Percentiles rank a stretch among this genome's conserved stretches.
Evolutionary conservation across 768 basidiomycete genomes (phyloP).

Genomic region (Mycena vitilis): DNA sequence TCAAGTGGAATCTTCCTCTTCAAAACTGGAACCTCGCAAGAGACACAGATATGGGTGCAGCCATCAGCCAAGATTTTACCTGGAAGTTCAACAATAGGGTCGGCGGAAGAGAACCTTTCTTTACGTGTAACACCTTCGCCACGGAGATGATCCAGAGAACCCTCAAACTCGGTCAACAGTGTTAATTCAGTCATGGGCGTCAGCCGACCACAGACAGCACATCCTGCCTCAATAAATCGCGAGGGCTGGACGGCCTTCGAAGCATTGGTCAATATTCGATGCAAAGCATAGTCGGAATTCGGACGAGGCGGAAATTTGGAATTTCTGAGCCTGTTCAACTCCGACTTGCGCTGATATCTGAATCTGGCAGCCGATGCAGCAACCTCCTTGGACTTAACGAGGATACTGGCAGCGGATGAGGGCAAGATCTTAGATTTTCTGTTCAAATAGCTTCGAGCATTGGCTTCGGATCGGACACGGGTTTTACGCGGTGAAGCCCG

Average conservation of each 20-base stretch:
- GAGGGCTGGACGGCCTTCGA: not conserved
- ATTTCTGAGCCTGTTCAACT: not conserved
- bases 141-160: not conserved
- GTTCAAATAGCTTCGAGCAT: not conserved
- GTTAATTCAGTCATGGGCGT: not conserved
- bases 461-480: not conserved
- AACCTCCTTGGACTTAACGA: not conserved
- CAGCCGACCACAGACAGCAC: not conserved
- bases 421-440: not conserved
- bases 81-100: slow-evolving; percentile 17
- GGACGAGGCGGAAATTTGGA: not conserved
- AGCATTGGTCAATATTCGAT: not conserved
- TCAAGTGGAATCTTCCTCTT: slow-evolving; percentile 37
- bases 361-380: not conserved
- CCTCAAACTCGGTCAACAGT: not conserved
- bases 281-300: not conserved
- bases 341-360: not conserved
- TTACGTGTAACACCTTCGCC: slow-evolving; percentile 9
- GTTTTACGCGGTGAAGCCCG: not conserved
- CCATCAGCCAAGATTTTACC: slow-evolving; percentile 36
- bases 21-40: slow-evolving; percentile 23
- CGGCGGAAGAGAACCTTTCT: slow-evolving; percentile 17
- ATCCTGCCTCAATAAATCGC: not conserved
- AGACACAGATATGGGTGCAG: slow-evolving; percentile 33
- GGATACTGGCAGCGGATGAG: not conserved